Percentiles rank a stretch among this genome's conserved stretches.
Conservation (phyloP, 129 eudicot species). For the Saussurea involucrata region DNA sequence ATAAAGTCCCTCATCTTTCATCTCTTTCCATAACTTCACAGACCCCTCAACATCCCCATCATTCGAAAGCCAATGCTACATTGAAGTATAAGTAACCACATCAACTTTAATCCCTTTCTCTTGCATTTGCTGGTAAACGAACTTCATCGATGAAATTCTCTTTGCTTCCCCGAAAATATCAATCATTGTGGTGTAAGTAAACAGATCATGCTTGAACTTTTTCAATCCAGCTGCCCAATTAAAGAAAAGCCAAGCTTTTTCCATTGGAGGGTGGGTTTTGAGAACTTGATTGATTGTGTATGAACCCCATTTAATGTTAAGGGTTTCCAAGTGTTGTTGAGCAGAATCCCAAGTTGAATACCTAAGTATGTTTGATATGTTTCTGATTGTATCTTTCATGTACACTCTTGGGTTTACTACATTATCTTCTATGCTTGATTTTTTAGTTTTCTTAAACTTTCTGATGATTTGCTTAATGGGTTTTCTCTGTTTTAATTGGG, state of each 20-base stretch:
- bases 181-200: constrained; percentile 87
- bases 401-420: constrained; percentile 42
- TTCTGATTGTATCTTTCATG: constrained; percentile 53
- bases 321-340: constrained; percentile 51
- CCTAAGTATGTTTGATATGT: constrained; percentile 53
- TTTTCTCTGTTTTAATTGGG: constrained; percentile 25
- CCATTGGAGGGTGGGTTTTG: constrained; percentile 92
- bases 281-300: constrained; percentile 81
- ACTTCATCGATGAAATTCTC: constrained; percentile 77
- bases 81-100: constrained; percentile 75
- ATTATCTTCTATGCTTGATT: constrained; percentile 25
- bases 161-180: constrained; percentile 94
- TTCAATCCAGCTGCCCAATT: constrained; percentile 62
- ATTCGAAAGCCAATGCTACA: constrained; percentile 85
- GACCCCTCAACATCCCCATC: constrained; percentile 85
- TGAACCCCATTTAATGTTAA: constrained; percentile 75
- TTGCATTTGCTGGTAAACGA: constrained; percentile 71
- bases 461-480: constrained; percentile 16
- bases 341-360: constrained; percentile 82
- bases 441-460: constrained; percentile 25
- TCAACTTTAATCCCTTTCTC: constrained; percentile 74
- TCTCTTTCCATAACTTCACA: constrained; percentile 67
- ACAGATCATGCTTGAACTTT: constrained; percentile 80
- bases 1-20: constrained; percentile 53
- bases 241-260: constrained; percentile 87